Base-by-base conservation (phyloP, 2,329 filamentous ascomycete species). In the Cladophialophora immunda region DNA sequence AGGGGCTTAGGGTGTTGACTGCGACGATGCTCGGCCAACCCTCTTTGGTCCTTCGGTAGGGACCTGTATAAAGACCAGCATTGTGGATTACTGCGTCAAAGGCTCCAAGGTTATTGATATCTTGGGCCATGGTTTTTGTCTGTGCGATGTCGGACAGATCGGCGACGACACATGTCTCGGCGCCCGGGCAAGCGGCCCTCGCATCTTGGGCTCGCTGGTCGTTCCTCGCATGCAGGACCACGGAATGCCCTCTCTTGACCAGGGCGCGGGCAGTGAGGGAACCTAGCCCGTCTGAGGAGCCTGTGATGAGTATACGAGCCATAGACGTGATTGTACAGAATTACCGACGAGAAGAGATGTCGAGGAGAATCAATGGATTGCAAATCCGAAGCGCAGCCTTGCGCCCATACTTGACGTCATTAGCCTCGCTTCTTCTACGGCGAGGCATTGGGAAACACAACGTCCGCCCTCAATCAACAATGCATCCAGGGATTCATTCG, bases 71-170 rank as follows among this genome's bases (percentile, higher is more conserved):
- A 63, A 82, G 83, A 2, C 85, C 86, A 0, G 86, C 86, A 67
- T 88, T 89, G 78, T 88, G 86, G 19, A 89, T 79, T 15, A 89
- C 78, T 27, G 80, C 79, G 72, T 89, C 87, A 72, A 85, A 88
- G 0, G 80, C 77, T 0, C 83, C 84, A 0, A 80, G 75, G 41
- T 77, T 76, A 74, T 86, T 85, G 60, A 84, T 82, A 60, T 86
- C 78, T 11, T 77, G 73, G 1, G 86, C 86, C 2, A 89, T 78
- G 2, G 75, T 74, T 67, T 85, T 86, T 3, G 80, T 85, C 58
- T 85, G 83, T 5, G 80, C 72, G 50, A 87, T 77, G 56, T 79
- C 85, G 27, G 82, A 79, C 1, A 89, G 77, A 73, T 89, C 86
- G 30, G 79, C 85, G 9, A 85, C 76, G 2, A 88, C 78, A 1